These are phyloP conservation scores for Exophiala sideris DNA, from an alignment of 2,329 filamentous ascomycete genomes.

Conservation along the genomic window DNA sequence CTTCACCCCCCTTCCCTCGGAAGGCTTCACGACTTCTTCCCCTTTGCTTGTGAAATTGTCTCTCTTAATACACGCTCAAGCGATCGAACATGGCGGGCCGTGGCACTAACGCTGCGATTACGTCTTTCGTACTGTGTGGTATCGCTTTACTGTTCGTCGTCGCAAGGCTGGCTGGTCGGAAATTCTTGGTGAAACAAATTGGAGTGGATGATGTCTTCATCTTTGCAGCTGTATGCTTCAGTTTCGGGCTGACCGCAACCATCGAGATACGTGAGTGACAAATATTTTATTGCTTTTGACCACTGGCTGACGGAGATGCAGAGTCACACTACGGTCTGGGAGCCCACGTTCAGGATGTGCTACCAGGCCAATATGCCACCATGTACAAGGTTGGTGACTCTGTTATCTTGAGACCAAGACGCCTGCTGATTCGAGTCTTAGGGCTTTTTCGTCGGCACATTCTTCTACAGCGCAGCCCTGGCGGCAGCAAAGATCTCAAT, in stretches of 20 bases:
- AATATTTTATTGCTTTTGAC: background rate
- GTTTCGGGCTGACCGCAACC: background rate
- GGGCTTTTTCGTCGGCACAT: slow-evolving; percentile 22
- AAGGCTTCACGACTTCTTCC: too few species aligned
- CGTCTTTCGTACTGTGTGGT: background rate
- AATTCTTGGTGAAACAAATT: background rate
- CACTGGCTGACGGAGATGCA: background rate
- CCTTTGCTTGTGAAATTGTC: too few species aligned
- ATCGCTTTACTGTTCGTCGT: background rate
- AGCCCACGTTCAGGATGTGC: background rate
- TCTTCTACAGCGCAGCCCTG: slow-evolving; percentile 38
- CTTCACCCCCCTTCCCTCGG: too few species aligned
- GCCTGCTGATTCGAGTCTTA: background rate
- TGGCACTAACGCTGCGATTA: background rate
- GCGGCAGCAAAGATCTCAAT: slow-evolving; percentile 47
- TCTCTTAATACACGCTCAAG: too few species aligned
- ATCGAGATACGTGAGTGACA: background rate
- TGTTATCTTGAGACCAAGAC: background rate
- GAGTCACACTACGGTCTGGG: background rate
- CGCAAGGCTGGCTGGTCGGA: background rate
- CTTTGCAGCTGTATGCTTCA: background rate
- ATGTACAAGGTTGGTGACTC: background rate
- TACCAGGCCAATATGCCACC: background rate
- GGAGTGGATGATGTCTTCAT: background rate
- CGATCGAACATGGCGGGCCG: too few species aligned